Conservation (phyloP, 768 basidiomycete species). For the Gymnopilus dilepis region DNA sequence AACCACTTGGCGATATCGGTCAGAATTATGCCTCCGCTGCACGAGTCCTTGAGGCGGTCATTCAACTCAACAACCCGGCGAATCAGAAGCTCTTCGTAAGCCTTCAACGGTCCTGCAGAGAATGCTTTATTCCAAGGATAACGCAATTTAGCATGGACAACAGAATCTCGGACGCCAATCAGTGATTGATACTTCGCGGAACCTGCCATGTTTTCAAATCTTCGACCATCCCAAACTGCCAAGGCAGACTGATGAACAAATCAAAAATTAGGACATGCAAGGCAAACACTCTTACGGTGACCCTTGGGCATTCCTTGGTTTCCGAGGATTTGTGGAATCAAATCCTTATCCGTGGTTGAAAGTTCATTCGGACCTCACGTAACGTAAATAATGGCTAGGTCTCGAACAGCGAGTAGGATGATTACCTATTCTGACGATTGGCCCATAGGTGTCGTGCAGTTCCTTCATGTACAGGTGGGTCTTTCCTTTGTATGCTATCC, state of each 20-base stretch:
- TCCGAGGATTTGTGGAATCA: constrained; percentile 40
- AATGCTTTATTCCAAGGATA: constrained; percentile 46
- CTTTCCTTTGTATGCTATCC: constrained; percentile 39
- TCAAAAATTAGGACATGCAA: neutral
- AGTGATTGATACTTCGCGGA: constrained; percentile 24
- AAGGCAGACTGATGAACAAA: neutral
- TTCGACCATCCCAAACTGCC: constrained; percentile 40
- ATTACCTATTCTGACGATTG: constrained; percentile 58
- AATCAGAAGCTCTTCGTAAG: constrained; percentile 27
- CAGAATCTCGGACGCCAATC: constrained; percentile 35
- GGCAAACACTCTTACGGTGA: constrained; percentile 28
- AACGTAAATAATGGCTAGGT: neutral
- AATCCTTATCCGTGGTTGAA: constrained; percentile 39
- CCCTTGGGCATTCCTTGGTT: constrained; percentile 48
- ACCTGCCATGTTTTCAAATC: constrained; percentile 18
- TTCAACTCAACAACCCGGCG: constrained; percentile 31
- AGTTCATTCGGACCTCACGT: constrained; percentile 50
- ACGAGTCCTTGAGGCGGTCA: constrained; percentile 8
- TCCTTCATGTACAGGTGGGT: constrained; percentile 47
- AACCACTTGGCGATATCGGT: constrained; percentile 41
- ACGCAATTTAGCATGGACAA: constrained; percentile 40
- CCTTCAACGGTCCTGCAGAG: constrained; percentile 35
- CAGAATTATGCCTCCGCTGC: constrained; percentile 16
- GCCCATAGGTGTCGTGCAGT: constrained; percentile 57
- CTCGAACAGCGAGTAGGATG: neutral